These are phyloP conservation scores for Tetracladium marchalianum DNA, from an alignment of 495 filamentous ascomycete species.

Conservation along the genomic window DNA sequence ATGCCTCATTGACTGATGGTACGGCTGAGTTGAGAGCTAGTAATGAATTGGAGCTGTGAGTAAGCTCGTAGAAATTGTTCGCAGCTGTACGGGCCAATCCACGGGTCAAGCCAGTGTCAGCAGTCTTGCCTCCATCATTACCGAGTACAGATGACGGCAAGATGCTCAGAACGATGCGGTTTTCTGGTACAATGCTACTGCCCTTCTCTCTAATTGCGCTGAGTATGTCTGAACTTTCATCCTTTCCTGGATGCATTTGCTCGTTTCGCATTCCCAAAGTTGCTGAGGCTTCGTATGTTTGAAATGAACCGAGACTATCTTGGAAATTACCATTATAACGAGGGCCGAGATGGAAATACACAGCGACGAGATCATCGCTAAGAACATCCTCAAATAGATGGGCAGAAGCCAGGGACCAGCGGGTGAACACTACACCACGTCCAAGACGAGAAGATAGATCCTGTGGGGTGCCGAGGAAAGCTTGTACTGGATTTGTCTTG, in stretches of 20 bases:
- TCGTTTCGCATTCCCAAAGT: constrained; percentile 86
- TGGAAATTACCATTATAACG: constrained; percentile 94
- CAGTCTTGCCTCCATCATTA: constrained; percentile 59
- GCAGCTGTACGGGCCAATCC: constrained; percentile 66
- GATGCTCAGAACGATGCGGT: constrained; percentile 75
- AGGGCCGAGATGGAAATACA: constrained; percentile 80
- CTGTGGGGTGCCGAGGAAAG: constrained; percentile 87
- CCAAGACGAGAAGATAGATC: constrained; percentile 79
- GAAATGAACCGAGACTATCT: constrained; percentile 90
- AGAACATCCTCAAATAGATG: constrained; percentile 81
- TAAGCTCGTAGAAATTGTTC: constrained; percentile 60
- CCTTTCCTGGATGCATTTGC: constrained; percentile 79
- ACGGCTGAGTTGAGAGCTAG: constrained; percentile 83
- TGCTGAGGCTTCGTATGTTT: constrained; percentile 94
- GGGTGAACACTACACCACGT: constrained; percentile 60
- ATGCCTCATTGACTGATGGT: constrained; percentile 80
- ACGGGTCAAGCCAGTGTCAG: constrained; percentile 65
- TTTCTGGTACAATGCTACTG: constrained; percentile 68
- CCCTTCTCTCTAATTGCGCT: constrained; percentile 77
- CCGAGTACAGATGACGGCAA: constrained; percentile 69
- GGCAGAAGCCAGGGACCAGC: constrained; percentile 81
- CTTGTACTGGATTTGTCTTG: constrained; percentile 64
- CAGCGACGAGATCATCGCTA: constrained; percentile 85
- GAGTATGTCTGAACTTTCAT: constrained; percentile 86
- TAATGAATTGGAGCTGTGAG: constrained; percentile 60